phyloP scores from a whole-genome alignment of 805 yeast genomes.

The Schizosaccharomyces octosporus region DNA sequence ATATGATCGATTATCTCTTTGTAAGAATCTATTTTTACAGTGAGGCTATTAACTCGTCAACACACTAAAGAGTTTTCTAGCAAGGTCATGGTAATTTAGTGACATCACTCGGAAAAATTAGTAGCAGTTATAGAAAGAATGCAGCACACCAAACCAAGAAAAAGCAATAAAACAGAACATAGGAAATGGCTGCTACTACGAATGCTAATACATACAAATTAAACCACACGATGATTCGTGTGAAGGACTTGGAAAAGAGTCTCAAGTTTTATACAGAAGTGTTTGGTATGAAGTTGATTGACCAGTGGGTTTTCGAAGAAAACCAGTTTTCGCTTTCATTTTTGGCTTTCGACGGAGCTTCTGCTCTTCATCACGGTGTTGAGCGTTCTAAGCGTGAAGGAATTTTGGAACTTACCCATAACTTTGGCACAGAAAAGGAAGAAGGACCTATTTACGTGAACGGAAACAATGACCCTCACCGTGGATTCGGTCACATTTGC shows the following conservation, averaged over 20 bases:
- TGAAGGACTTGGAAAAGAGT: constrained; percentile 55
- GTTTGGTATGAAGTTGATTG: constrained; percentile 47
- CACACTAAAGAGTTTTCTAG: too few relatives aligned
- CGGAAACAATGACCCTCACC: constrained; percentile 63
- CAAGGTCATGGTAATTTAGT: too few relatives aligned
- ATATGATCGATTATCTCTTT: too few relatives aligned
- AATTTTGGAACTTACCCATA: constrained; percentile 61
- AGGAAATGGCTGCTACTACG: constrained; percentile 3
- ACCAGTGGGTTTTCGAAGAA: constrained; percentile 26
- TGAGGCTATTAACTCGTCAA: too few relatives aligned
- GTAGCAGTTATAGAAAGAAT: too few relatives aligned
- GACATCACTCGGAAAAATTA: too few relatives aligned
- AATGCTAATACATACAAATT: constrained; percentile 12
- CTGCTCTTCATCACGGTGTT: not conserved
- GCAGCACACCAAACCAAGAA: too few relatives aligned
- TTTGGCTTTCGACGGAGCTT: constrained; percentile 1
- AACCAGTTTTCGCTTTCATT: constrained; percentile 21
- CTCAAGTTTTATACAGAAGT: constrained; percentile 46
- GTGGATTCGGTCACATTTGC: constrained; percentile 90
- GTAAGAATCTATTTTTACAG: too few relatives aligned
- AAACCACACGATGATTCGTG: constrained; percentile 45
- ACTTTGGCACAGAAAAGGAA: constrained; percentile 38
- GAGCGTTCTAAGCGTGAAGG: constrained; percentile 23
- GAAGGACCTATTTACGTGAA: constrained; percentile 19
- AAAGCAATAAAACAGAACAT: too few relatives aligned